phyloP scores from a whole-genome alignment of 805 yeast species.

The Suhomyces vadensis region DNA sequence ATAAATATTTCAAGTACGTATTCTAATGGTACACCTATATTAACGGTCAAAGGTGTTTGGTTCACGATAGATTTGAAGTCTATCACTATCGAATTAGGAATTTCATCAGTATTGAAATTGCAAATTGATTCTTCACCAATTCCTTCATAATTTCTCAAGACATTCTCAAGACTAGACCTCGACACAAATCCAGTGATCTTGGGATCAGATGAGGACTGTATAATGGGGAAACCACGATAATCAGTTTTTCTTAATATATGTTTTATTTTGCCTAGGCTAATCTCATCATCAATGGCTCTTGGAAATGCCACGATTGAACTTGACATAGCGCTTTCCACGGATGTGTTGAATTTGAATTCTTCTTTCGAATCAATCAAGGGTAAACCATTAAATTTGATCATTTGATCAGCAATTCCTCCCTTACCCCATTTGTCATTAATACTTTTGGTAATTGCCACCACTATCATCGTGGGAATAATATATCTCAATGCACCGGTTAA shows the following conservation, averaged over 20 bases:
- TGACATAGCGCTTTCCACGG: slow-evolving; percentile 66
- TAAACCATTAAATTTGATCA: slow-evolving; percentile 83
- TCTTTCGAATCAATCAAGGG: slow-evolving; percentile 79
- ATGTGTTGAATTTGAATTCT: slow-evolving; percentile 52
- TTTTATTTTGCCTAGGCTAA: slow-evolving; percentile 36
- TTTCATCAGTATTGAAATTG: slow-evolving; percentile 13
- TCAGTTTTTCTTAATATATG: slow-evolving; percentile 31
- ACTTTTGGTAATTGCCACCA: slow-evolving; percentile 81
- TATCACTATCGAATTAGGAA: slow-evolving; percentile 11
- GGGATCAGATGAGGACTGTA: slow-evolving; percentile 39
- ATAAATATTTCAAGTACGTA: slow-evolving; percentile 66
- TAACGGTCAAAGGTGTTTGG: slow-evolving; percentile 62
- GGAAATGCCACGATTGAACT: slow-evolving; percentile 40
- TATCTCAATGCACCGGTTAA: slow-evolving; percentile 91
- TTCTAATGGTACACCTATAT: slow-evolving; percentile 55
- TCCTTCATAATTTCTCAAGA: slow-evolving; percentile 22
- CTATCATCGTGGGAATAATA: slow-evolving; percentile 94
- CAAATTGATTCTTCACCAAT: slow-evolving; percentile 19
- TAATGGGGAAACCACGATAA: slow-evolving; percentile 56
- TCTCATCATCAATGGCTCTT: slow-evolving; percentile 21
- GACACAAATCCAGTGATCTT: slow-evolving; percentile 48
- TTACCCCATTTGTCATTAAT: slow-evolving; percentile 76
- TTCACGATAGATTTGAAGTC: slow-evolving; percentile 41
- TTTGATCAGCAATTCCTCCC: slow-evolving; percentile 93
- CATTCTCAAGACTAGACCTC: slow-evolving; percentile 40